Evolutionary conservation across 2,329 filamentous ascomycete species (phyloP).

Genomic region (Gyromitra esculenta): DNA sequence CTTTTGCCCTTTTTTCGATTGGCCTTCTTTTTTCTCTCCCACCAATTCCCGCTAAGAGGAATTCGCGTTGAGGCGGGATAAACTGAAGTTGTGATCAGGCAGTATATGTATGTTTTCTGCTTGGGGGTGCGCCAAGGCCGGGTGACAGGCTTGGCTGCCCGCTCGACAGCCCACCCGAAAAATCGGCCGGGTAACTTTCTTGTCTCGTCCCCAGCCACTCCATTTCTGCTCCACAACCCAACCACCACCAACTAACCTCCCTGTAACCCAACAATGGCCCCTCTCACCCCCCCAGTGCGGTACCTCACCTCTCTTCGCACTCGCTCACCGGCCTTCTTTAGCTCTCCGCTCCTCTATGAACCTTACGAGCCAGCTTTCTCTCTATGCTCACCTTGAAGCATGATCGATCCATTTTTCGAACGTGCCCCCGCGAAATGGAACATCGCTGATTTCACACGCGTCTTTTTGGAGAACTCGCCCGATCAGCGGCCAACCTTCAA

Average conservation of each 20-base stretch:
- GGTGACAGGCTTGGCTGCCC: too few species aligned
- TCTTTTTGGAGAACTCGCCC: background rate
- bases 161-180: background rate
- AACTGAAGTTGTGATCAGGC: too few species aligned
- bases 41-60: too few species aligned
- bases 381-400: background rate
- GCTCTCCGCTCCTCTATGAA: background rate
- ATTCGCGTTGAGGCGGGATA: too few species aligned
- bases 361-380: background rate
- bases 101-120: too few species aligned
- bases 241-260: background rate
- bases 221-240: background rate
- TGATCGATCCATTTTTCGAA: background rate
- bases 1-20: too few species aligned
- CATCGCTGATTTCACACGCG: background rate
- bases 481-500: background rate
- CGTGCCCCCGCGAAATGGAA: background rate
- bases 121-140: too few species aligned
- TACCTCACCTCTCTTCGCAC: too few species aligned
- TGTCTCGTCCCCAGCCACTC: background rate
- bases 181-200: background rate
- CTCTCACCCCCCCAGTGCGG: too few species aligned
- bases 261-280: background rate
- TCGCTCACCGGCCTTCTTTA: too few species aligned
- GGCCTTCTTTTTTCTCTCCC: too few species aligned